A percentile compares a stretch with the other conserved stretches of the same genome.
These are phyloP conservation scores for Perkinsus olseni DNA, from an alignment of 169 alveolate genomes.

Conservation along the genomic window DNA sequence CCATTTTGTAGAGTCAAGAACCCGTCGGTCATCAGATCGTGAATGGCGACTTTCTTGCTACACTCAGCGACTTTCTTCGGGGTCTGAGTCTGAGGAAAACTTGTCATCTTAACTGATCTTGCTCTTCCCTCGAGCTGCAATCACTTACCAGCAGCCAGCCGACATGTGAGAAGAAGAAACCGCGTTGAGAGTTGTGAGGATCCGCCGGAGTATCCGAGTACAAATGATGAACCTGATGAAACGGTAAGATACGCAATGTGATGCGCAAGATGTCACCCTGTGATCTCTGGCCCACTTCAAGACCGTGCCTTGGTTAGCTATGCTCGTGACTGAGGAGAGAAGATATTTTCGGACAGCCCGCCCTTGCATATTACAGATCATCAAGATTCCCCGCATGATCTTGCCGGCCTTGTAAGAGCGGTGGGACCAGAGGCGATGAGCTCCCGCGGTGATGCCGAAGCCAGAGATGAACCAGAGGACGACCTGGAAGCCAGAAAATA, in stretches of 20 bases:
- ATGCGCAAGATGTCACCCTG: background rate
- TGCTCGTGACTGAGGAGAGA: slow-evolving; percentile 10
- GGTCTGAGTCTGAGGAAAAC: slow-evolving; percentile 20
- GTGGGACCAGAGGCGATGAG: slow-evolving; percentile 76
- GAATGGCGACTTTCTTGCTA: slow-evolving; percentile 40
- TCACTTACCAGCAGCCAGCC: slow-evolving; percentile 62
- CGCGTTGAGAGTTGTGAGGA: slow-evolving; percentile 63
- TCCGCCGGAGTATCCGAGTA: slow-evolving; percentile 61
- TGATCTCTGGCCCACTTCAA: slow-evolving; percentile 59
- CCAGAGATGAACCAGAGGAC: slow-evolving; percentile 51
- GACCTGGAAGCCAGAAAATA: background rate
- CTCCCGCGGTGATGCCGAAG: slow-evolving; percentile 71
- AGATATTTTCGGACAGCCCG: background rate
- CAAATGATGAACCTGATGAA: slow-evolving; percentile 66
- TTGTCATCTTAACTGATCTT: background rate
- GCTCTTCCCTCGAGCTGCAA: background rate
- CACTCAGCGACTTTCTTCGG: slow-evolving; percentile 37
- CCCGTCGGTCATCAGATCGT: slow-evolving; percentile 41
- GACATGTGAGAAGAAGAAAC: slow-evolving; percentile 65
- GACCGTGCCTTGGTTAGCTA: slow-evolving; percentile 67
- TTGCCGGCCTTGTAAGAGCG: slow-evolving; percentile 58
- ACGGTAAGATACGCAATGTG: background rate
- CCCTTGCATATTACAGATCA: slow-evolving; percentile 39
- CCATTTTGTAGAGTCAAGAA: slow-evolving; percentile 37
- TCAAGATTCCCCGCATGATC: slow-evolving; percentile 42